Evolutionary conservation across 2,329 filamentous ascomycete genomes (phyloP).

Genomic region (Neonectria sp.): DNA sequence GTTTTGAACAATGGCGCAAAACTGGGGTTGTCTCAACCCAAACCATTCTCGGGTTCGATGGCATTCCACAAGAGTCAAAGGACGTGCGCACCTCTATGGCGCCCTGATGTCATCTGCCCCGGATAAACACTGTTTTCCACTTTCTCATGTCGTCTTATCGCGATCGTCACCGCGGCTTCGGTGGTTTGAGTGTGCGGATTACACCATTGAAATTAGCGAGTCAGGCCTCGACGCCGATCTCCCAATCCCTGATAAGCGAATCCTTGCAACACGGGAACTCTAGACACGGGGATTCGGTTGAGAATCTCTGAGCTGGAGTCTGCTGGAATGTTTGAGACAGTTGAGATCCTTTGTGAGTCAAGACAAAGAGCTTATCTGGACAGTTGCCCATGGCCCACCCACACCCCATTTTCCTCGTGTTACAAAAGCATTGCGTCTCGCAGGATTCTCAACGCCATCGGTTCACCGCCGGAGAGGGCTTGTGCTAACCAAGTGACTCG

Average conservation of each 20-base stretch:
- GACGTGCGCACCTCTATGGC: neutral
- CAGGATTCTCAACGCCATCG: conserved; percentile 9
- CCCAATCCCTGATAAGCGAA: conserved; percentile 17
- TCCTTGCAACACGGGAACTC: neutral
- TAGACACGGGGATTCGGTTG: neutral
- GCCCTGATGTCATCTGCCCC: conserved; percentile 16
- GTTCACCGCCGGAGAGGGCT: conserved; percentile 18
- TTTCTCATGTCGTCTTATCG: conserved; percentile 12
- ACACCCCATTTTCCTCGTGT: conserved; percentile 17
- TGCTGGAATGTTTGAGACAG: conserved; percentile 23
- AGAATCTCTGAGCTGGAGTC: conserved; percentile 9
- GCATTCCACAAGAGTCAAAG: conserved; percentile 15
- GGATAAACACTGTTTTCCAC: neutral
- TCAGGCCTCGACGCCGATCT: conserved; percentile 20
- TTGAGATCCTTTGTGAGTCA: conserved; percentile 11
- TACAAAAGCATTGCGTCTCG: conserved; percentile 4
- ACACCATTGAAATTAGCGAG: conserved; percentile 15
- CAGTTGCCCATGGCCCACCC: conserved; percentile 1
- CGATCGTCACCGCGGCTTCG: conserved; percentile 22
- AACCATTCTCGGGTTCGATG: conserved; percentile 4
- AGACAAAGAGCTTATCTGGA: conserved; percentile 22
- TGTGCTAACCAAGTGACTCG: neutral
- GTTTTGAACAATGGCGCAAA: conserved; percentile 18
- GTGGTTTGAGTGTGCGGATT: neutral
- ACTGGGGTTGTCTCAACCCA: neutral